Evolutionary conservation across 257 asterid species (phyloP), one percentile per base, ranked within the genome.

Genomic region (Gardenia jasminoides): DNA sequence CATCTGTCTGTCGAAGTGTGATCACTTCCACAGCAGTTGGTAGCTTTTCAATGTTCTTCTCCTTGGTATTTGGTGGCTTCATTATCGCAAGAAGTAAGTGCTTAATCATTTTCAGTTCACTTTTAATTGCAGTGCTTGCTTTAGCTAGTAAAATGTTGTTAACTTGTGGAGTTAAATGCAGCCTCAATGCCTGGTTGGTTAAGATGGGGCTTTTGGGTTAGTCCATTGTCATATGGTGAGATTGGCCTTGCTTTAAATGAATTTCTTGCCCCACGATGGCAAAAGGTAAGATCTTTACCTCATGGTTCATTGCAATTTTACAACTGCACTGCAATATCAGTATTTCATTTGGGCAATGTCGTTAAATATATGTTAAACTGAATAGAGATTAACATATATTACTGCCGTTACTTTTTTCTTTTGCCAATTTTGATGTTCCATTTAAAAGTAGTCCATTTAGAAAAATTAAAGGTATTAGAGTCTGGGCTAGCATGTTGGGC

Each of bases 101-200:
- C 54, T 77, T n/a, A 19, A 13, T 67, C 16, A 17, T 67, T 50
- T n/a, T 59, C 41, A 10, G 20, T 52, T 67, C 22, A 67, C 50
- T 39, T 46, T 43, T 56, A 10, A 22, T 39, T 9, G 7, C 24
- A 69, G 33, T 64, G 41, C 73, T 68, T 41, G 3, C 47, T 36
- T 10, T 7, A 59, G 41, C 31, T 39, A 11, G 13, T 58, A 61
- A 67, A 65, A 77, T 15, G 46, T 67, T 22, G 15, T 58, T 54
- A 67, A 52, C 0, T 31, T 36, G 24, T 5, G 48, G 44, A 65
- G 72, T 74, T 74, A 67, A 36, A 80, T 88, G 84, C 92, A 92
- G 95, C 88, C 74, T 85, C 90, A 61, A 90, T 90, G 92, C 97
- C 96, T n/a, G 65, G 12, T 82, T 92, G 92, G 97, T 82, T 92